A percentile compares a stretch with the other conserved stretches of the same genome.
Conservation (phyloP, 805 yeast species). For the Yamadazyma olivae region DNA sequence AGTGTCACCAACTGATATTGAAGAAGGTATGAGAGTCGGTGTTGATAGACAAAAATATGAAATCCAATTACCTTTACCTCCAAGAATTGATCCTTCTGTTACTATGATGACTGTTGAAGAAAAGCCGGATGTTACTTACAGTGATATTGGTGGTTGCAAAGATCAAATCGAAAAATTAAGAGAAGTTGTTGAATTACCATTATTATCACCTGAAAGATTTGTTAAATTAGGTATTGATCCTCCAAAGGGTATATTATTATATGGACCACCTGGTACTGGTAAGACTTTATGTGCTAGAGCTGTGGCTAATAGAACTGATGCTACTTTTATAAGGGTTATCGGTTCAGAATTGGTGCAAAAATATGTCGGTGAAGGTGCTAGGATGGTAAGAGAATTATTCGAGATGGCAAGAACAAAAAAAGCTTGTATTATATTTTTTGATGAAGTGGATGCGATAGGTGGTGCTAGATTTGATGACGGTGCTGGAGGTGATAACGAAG, state of each 20-base stretch:
- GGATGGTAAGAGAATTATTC: constrained; percentile 97
- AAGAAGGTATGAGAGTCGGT: constrained; percentile 99
- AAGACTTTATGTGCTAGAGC: constrained; percentile 98
- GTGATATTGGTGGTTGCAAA: constrained; percentile 98
- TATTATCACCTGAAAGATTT: constrained; percentile 93
- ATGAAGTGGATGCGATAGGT: constrained; percentile 98
- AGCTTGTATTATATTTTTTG: constrained; percentile 97
- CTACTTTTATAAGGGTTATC: constrained; percentile 96
- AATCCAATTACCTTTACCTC: constrained; percentile 96
- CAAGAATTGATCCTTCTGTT: constrained; percentile 95
- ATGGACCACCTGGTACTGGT: constrained; percentile 99
- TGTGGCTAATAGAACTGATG: constrained; percentile 98
- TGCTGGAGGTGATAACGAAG: constrained; percentile 99
- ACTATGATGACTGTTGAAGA: constrained; percentile 99
- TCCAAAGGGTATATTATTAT: constrained; percentile 93
- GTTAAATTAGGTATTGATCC: constrained; percentile 98
- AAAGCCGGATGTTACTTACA: constrained; percentile 97
- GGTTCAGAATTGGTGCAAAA: constrained; percentile 98
- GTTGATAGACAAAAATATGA: constrained; percentile 97
- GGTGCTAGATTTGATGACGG: constrained; percentile 99
- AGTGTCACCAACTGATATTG: constrained; percentile 97
- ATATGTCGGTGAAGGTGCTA: constrained; percentile 99
- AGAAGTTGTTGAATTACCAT: constrained; percentile 93
- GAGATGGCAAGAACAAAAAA: constrained; percentile 99
- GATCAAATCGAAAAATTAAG: constrained; percentile 96